Base-by-base conservation (phyloP, 192 early-diverging fungal species). In the Backusella tuberculispora region DNA sequence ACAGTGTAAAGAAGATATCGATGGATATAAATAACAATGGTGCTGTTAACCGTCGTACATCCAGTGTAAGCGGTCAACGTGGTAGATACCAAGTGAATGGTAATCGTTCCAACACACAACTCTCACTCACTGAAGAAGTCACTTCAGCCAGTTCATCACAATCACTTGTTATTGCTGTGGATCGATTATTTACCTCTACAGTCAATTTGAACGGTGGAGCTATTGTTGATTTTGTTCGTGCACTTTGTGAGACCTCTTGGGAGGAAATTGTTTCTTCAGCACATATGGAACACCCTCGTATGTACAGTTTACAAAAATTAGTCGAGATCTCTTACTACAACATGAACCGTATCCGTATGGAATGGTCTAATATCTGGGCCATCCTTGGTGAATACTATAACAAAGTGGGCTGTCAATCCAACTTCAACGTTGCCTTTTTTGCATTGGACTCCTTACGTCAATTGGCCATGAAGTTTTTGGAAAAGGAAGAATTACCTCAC, bases 271-370 rank as follows among this genome's bases (percentile, higher is more conserved):
- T 91, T 40, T 90, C 88, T 6, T 89, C 88, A 10, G 77, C 87
- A 6, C 74, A 76, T 46, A 45, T 86, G 29, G 77, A 85, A n/a
- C 85, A 88, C 7, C 93, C 95, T 63, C 82, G 96, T 21, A 92
- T 95, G 90, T 98, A 94, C 83, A 92, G 94, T 75, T 83, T 98
- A 73, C 95, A 95, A 76, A 97, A 97, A 75, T 88, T 98, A 66
- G 97, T 98, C 1, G 97, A 98, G 77, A 95, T 98, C 66, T 90
- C 95, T 1, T 95, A 98, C 83, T 98, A 98, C 85, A 98, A 98
- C 81, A 97, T 98, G 95, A 87, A 86, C 45, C 93, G 97, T 73
- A 98, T 98, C 78, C 89, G 97, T 66, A 91, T 94, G 77, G 95
- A 97, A 81, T 98, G 97, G 96, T 92, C 92, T 34, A 92, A 96